Percentiles rank a stretch among this genome's conserved stretches.
phyloP scores from a whole-genome alignment of 768 basidiomycete species.

The Cyclocybe cylindracea region DNA sequence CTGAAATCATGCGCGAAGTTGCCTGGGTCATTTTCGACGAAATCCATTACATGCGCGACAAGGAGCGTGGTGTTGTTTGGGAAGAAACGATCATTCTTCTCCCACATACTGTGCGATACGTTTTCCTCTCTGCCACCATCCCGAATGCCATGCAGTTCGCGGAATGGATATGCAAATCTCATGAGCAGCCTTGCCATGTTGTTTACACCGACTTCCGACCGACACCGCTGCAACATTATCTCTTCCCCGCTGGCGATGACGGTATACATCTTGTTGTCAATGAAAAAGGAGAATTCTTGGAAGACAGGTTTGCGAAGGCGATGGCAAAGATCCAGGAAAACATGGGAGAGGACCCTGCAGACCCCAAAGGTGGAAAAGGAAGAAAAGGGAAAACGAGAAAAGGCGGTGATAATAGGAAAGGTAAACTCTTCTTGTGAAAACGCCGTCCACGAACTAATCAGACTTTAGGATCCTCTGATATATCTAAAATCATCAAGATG shows the following conservation, averaged over 20 bases:
- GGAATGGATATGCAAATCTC: conserved; percentile 97
- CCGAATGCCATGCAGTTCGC: conserved; percentile 99
- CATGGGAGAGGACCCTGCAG: conserved; percentile 90
- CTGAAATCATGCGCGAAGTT: conserved; percentile 99
- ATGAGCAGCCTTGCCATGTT: conserved; percentile 98
- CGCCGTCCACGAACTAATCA: neutral
- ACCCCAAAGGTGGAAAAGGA: conserved; percentile 80
- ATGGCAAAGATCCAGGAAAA: conserved; percentile 91
- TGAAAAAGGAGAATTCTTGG: conserved; percentile 94
- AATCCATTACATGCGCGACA: conserved; percentile 99
- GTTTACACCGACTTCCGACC: conserved; percentile 99
- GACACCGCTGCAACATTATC: conserved; percentile 96
- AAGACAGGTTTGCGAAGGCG: conserved; percentile 96
- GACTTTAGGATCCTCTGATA: conserved; percentile 78
- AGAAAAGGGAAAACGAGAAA: conserved; percentile 92
- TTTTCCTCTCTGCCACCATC: conserved; percentile 98
- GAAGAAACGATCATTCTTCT: conserved; percentile 98
- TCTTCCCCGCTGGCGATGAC: conserved; percentile 95
- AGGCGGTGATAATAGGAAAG: conserved; percentile 89
- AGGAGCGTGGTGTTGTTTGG: conserved; percentile 99
- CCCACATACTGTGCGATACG: conserved; percentile 94
- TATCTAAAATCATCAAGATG: conserved; percentile 97
- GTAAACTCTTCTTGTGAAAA: conserved; percentile 6
- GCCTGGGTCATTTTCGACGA: conserved; percentile 99
- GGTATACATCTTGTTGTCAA: conserved; percentile 99